These are phyloP conservation scores for Capronia epimyces DNA, from an alignment of 2,329 filamentous ascomycete species.

Conservation along the genomic window DNA sequence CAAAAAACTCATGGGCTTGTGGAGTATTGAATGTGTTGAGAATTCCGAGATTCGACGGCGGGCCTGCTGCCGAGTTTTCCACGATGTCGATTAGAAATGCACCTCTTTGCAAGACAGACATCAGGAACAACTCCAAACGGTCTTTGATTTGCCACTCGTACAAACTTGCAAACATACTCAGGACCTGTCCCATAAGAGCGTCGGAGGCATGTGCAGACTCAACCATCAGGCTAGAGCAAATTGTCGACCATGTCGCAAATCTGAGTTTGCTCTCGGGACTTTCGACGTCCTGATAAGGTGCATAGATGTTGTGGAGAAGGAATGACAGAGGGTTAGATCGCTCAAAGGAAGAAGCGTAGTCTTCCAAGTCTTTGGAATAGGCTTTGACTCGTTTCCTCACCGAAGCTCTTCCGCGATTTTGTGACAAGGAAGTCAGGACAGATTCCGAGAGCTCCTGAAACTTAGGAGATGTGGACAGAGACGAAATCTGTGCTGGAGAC, in stretches of 20 bases:
- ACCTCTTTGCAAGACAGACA: conserved; percentile 89
- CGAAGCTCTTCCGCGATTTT: conserved; percentile 47
- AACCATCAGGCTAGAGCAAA: conserved; percentile 75
- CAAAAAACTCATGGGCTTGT: conserved; percentile 82
- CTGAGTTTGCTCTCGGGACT: conserved; percentile 73
- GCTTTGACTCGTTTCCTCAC: conserved; percentile 41
- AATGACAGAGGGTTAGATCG: conserved; percentile 79
- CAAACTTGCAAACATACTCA: conserved; percentile 82
- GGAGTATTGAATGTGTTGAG: conserved; percentile 66
- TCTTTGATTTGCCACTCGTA: conserved; percentile 83
- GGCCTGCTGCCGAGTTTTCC: conserved; percentile 63
- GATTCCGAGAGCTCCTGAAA: conserved; percentile 76
- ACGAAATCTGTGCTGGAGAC: conserved; percentile 67
- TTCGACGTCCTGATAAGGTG: conserved; percentile 74
- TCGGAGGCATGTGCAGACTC: conserved; percentile 71
- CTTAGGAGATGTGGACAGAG: conserved; percentile 72
- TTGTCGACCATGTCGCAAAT: conserved; percentile 81
- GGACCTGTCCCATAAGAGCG: conserved; percentile 72
- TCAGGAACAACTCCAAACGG: conserved; percentile 88
- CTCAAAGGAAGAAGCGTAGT: conserved; percentile 81
- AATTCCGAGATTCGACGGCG: conserved; percentile 49
- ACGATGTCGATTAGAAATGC: conserved; percentile 83
- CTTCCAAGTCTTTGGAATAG: conserved; percentile 60
- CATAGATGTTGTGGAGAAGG: conserved; percentile 82
- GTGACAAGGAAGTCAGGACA: conserved; percentile 64